phyloP scores from a whole-genome alignment of 352 stramenopile species.

The Globisporangium radiosum region DNA sequence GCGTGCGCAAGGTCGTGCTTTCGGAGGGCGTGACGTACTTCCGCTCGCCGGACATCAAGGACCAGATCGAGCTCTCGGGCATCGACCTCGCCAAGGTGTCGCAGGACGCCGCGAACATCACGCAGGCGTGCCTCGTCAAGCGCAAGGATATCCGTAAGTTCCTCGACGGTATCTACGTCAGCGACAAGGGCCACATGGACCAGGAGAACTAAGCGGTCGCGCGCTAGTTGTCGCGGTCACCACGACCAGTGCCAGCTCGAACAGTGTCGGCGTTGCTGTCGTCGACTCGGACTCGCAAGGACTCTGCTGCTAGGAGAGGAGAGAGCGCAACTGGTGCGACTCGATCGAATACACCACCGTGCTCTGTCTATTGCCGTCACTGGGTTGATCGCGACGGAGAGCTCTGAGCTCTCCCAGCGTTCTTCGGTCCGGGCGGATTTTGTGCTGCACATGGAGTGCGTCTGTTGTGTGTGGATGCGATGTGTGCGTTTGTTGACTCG shows the following conservation, averaged over 20 bases:
- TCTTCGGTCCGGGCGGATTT: constrained; percentile 91
- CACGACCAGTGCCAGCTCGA: too few relatives aligned
- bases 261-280: too few relatives aligned
- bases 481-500: background rate
- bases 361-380: constrained; percentile 68
- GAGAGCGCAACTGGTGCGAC: constrained; percentile 3
- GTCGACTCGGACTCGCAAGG: constrained; percentile 14
- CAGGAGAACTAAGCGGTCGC: constrained; percentile 44
- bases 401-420: constrained; percentile 31
- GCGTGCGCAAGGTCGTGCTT: constrained; percentile 93
- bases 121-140: constrained; percentile 78
- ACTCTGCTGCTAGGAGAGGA: constrained; percentile 19
- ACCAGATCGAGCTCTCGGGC: constrained; percentile 97
- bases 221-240: too few relatives aligned
- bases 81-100: constrained; percentile 98
- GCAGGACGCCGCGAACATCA: constrained; percentile 84
- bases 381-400: constrained; percentile 71
- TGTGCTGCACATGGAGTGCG: constrained; percentile 34
- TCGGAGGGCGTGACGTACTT: constrained; percentile 93
- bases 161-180: constrained; percentile 99
- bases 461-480: constrained; percentile 14
- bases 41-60: constrained; percentile 96
- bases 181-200: constrained; percentile 89
- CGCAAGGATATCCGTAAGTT: constrained; percentile 99
- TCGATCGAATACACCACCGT: constrained; percentile 14